Conservation (phyloP, 2,329 filamentous ascomycete species). For the Cercospora zeae-maydis region DNA sequence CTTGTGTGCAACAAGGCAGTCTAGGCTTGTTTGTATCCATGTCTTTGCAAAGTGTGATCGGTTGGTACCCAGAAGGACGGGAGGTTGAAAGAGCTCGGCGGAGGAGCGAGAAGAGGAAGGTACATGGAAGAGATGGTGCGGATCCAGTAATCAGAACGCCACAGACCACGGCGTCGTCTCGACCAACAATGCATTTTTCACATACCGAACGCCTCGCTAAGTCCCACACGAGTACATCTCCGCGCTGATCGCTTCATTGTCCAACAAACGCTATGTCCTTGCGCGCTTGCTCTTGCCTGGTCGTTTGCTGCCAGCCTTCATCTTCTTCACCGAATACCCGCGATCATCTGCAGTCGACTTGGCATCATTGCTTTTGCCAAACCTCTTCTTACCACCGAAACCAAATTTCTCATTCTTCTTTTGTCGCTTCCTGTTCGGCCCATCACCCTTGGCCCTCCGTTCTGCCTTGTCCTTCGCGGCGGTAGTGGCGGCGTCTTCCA, state of each 20-base stretch:
- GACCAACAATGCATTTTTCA: conserved; percentile 1
- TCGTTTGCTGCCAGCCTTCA: conserved; percentile 61
- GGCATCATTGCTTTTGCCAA: conserved; percentile 87
- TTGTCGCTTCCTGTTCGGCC: conserved; percentile 67
- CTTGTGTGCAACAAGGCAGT: neutral
- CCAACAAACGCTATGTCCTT: conserved; percentile 15
- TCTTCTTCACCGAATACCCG: conserved; percentile 76
- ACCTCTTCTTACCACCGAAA: conserved; percentile 92
- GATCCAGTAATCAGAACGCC: neutral
- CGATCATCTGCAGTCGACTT: conserved; percentile 74
- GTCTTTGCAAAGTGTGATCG: neutral
- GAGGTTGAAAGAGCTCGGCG: no score
- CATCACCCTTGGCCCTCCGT: conserved; percentile 37
- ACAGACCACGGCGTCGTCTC: neutral
- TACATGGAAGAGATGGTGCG: neutral
- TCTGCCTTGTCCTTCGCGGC: conserved; percentile 44
- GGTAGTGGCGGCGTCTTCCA: conserved; percentile 63
- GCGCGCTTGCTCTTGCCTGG: conserved; percentile 43
- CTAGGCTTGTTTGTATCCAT: neutral
- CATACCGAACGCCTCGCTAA: conserved; percentile 12
- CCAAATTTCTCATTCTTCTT: conserved; percentile 96
- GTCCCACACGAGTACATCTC: neutral
- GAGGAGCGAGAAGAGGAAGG: neutral
- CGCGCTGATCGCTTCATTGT: neutral
- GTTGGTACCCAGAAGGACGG: neutral